A percentile compares a stretch with the other conserved stretches of the same genome.
Conservation (phyloP, 257 asterid genomes). For the Voacanga thouarsii region DNA sequence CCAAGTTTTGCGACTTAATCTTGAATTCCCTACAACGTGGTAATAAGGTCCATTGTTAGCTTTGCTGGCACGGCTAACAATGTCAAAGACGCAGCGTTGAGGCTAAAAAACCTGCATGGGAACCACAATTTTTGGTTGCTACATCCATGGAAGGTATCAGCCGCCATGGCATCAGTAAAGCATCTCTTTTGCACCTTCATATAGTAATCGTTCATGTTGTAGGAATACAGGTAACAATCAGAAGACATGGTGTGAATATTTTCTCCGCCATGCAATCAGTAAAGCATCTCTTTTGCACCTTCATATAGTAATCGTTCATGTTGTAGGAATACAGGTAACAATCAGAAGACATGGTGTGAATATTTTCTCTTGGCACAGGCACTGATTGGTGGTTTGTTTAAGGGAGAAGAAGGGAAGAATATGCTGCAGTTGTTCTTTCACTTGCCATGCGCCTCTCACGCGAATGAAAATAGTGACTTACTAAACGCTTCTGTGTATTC, state of each 20-base stretch:
- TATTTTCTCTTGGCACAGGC: too few species aligned
- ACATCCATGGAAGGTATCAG: constrained; percentile 17
- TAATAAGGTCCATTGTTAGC: constrained; percentile 20
- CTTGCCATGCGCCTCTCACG: too few species aligned
- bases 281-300: not conserved
- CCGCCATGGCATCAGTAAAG: constrained; percentile 22
- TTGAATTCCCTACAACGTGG: constrained; percentile 6
- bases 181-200: not conserved
- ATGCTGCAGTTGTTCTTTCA: too few species aligned
- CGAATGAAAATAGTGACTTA: too few species aligned
- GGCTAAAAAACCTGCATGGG: constrained; percentile 27
- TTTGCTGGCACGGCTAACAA: constrained; percentile 18
- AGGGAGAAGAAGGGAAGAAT: too few species aligned
- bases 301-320: not conserved
- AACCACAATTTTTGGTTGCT: constrained; percentile 25
- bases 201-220: not conserved
- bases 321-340: too few species aligned
- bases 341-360: too few species aligned
- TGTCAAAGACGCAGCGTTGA: constrained; percentile 26
- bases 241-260: too few species aligned
- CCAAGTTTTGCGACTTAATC: constrained; percentile 31
- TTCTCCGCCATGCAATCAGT: constrained; percentile 4
- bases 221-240: too few species aligned
- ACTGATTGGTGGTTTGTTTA: too few species aligned
- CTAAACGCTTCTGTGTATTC: too few species aligned